Conservation (phyloP, 345 rosid genomes). For the Anastatica hierochuntica region DNA sequence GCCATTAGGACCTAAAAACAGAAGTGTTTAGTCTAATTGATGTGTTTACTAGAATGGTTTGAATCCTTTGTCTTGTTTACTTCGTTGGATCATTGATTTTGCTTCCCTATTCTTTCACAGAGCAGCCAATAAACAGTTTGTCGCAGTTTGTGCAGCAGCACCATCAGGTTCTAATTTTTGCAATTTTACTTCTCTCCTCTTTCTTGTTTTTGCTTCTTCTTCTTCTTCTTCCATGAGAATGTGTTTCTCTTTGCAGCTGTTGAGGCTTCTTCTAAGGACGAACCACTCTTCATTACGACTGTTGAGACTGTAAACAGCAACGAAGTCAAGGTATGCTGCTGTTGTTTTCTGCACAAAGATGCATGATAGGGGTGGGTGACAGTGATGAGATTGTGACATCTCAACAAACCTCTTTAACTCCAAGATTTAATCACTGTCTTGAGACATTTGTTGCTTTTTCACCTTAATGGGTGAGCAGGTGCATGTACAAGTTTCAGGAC, state of each 20-base stretch:
- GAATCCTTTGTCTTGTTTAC: background rate
- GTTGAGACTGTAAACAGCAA: conserved; percentile 9
- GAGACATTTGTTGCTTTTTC: background rate
- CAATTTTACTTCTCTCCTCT: background rate
- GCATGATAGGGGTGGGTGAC: background rate
- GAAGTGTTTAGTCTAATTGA: background rate
- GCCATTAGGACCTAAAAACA: background rate
- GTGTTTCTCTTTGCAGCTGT: conserved; percentile 26
- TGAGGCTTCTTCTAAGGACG: conserved; percentile 40
- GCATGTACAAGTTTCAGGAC: conserved; percentile 53
- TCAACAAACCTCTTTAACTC: background rate
- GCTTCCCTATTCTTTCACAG: conserved; percentile 27
- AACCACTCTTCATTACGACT: conserved; percentile 32
- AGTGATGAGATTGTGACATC: background rate
- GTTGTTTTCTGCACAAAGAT: background rate
- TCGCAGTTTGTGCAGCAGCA: conserved; percentile 30
- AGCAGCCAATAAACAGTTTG: conserved; percentile 14
- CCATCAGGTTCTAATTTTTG: conserved; percentile 37
- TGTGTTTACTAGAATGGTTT: background rate
- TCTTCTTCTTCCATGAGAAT: background rate
- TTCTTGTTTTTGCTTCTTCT: background rate
- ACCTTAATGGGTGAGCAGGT: conserved; percentile 30
- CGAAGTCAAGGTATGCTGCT: conserved; percentile 18
- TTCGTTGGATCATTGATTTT: background rate
- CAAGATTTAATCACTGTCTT: background rate